phyloP scores from a whole-genome alignment of 768 basidiomycete species.

The Sistotremastrum niveocremeum region DNA sequence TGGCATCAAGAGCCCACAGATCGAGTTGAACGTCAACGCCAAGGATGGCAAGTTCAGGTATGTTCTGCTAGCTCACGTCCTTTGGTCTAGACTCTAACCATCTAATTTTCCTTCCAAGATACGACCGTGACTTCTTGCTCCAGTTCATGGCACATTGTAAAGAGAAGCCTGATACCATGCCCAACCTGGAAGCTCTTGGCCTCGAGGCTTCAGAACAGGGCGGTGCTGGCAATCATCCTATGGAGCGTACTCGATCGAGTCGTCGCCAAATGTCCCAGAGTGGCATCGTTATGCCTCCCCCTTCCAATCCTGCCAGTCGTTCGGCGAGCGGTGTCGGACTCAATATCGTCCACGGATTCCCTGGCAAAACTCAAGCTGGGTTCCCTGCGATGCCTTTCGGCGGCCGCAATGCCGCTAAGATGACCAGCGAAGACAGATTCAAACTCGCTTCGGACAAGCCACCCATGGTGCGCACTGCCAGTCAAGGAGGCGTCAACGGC shows the following conservation, averaged over 20 bases:
- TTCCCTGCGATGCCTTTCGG: slow-evolving; percentile 34
- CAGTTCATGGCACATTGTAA: slow-evolving; percentile 94
- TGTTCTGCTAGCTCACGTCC: slow-evolving; percentile 4
- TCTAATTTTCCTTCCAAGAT: slow-evolving; percentile 31
- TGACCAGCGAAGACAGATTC: no score
- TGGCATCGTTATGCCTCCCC: slow-evolving; percentile 26
- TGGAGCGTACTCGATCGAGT: slow-evolving; percentile 53
- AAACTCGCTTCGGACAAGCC: not conserved
- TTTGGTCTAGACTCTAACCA: not conserved
- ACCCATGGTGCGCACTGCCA: slow-evolving; percentile 50
- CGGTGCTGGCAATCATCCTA: slow-evolving; percentile 15
- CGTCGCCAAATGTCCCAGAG: slow-evolving; percentile 37
- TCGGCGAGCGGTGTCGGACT: slow-evolving; percentile 15
- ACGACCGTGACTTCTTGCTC: slow-evolving; percentile 93
- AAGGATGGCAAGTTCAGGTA: slow-evolving; percentile 86
- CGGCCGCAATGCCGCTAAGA: slow-evolving; percentile 25
- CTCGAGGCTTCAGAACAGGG: slow-evolving; percentile 61
- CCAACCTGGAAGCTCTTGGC: slow-evolving; percentile 82
- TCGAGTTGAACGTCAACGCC: slow-evolving; percentile 73
- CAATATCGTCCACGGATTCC: slow-evolving; percentile 49
- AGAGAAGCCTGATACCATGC: slow-evolving; percentile 86
- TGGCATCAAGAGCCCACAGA: slow-evolving; percentile 65
- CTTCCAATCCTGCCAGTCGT: slow-evolving; percentile 19
- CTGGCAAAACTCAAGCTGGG: slow-evolving; percentile 42
- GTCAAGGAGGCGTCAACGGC: slow-evolving; percentile 24